Base-by-base conservation (phyloP, 2,329 filamentous ascomycete genomes). In the Elsinoe fawcettii region DNA sequence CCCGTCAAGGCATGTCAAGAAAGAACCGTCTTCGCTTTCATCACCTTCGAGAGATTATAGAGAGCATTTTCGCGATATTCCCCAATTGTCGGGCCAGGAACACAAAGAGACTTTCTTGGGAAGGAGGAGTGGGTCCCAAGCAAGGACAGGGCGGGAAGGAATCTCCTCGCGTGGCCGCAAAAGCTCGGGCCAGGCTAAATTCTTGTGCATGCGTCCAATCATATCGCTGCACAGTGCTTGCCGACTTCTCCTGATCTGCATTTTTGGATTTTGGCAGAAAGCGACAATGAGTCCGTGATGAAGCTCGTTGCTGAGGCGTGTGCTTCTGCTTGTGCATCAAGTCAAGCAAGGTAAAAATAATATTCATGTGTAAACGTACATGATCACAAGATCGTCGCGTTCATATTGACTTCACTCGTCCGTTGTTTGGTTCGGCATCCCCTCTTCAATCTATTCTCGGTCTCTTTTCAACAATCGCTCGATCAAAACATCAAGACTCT, bases 191-290 rank as follows among this genome's bases (percentile, higher is more conserved):
- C 46, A 32, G 25, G 9, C 41, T 16, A 16, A 3, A 5, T 25
- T 22, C n/a, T 25, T 16, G 27, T 30, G 25, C 46, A 25, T 22
- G 27, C 46, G 18, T 12, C 46, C 46, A 51, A 51, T 51, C 25
- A 51, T 5, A 14, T 11, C 1, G 9, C 41, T 23, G 12, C 1
- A 25, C 12, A 18, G 20, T 14, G 14, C 12, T n/a, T 25, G 22
- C 22, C 34, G 9, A 46, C 14, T 46, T 46, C 46, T 51, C 46
- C 46, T 51, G 46, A 51, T 51, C 46, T 51, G 46, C 46, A 51
- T 30, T 34, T 34, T 14, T 32, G 14, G 12, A 51, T 51, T 51
- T 20, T 51, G 20, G 46, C 39, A 43, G 20, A 43, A 46, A n/a
- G 18, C 23, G n/a, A n/a, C n/a, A n/a, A n/a, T n/a, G 14, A 25